Evolutionary conservation across 2,329 filamentous ascomycete species (phyloP), one percentile per base, ranked within the genome.

Genomic region (Reticulascus tulasneorum): DNA sequence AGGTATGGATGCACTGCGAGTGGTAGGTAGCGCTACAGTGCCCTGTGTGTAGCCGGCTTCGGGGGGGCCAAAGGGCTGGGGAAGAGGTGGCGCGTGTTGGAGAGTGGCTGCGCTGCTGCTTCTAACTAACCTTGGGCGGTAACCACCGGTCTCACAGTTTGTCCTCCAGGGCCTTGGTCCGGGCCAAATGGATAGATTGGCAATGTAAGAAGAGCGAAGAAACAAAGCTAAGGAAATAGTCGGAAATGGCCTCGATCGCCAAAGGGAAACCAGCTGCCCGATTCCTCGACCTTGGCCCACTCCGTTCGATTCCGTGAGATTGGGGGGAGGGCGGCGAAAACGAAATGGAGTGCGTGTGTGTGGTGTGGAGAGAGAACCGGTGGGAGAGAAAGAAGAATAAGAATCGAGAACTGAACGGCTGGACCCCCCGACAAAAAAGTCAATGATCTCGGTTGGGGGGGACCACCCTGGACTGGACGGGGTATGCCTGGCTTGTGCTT

Each of bases 1-100:
- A 33, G 38, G 38, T 35, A 35, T 41, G 36, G 37, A 40, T 32
- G 37, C 27, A 13, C 37, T 37, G 33, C 33, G 17, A 40, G 33
- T 40, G 33, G 40, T 37, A 35, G 37, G 20, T 30, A 26, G 25
- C 15, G 21, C 29, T 20, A 30, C 13, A 20, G 36, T 27, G n/a
- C n/a, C n/a, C n/a, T n/a, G n/a, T 42, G 39, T 13, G 30, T 26
- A 32, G 35, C 26, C 35, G 28, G 32, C 35, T 32, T 21, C 31
- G 24, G 36, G 31, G 24, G 40, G 32, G 31, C n/a, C n/a, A n/a
- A n/a, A n/a, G n/a, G n/a, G n/a, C n/a, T n/a, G n/a, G n/a, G n/a
- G n/a, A n/a, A n/a, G n/a, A n/a, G n/a, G n/a, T n/a, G n/a, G n/a
- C n/a, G n/a, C n/a, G n/a, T n/a, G n/a, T n/a, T n/a, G n/a, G n/a